Evolutionary conservation across 2,329 filamentous ascomycete genomes (phyloP), one percentile per base, ranked within the genome.

Genomic region (Curvularia lunata): DNA sequence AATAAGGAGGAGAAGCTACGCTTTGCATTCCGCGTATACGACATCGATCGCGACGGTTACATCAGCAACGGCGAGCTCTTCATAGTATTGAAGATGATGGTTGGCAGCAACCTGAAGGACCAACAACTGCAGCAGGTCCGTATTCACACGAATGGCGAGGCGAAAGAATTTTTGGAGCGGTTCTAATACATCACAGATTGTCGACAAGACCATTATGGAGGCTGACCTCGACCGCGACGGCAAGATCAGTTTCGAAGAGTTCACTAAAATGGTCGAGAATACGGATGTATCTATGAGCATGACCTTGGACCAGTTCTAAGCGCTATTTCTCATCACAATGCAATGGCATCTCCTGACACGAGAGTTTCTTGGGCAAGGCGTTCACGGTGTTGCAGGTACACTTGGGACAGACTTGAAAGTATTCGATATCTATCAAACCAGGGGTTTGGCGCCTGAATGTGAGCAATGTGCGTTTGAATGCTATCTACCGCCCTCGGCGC

Each of bases 81-180:
- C 79, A 98, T 99, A 73, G 95, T 99, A 74, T 85, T 99, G 73
- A 99, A 99, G 90, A 99, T 99, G 95, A 99, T 99, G 95, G 95
- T 99, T 50, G 95, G 95, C 59, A 97, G 91, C 82, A 99, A 99
- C 79, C 82, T 99, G 74, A 99, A 99, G 85, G 95, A 99, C 78
- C 92, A 97, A 80, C 95, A 99, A 82, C 82, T 99, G 77, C 95
- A 99, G 82, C 95, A 94, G 79, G 81, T 82, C 71, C 48, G 69
- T 47, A 19, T 9, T 41, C 5, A 43, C 10, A 18, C 8, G 18
- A 23, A 8, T n/a, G 18, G 9, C 10, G 10, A 37, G 27, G 5
- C 4, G 12, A 19, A 21, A 8, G 4, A 18, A 23, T 13, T 19
- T 18, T 27, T 16, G 9, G 16, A 30, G 25, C 13, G 21, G n/a